These are phyloP conservation scores for Leersia perrieri DNA, from an alignment of 176 grass and related monocot species.

Conservation along the genomic window DNA sequence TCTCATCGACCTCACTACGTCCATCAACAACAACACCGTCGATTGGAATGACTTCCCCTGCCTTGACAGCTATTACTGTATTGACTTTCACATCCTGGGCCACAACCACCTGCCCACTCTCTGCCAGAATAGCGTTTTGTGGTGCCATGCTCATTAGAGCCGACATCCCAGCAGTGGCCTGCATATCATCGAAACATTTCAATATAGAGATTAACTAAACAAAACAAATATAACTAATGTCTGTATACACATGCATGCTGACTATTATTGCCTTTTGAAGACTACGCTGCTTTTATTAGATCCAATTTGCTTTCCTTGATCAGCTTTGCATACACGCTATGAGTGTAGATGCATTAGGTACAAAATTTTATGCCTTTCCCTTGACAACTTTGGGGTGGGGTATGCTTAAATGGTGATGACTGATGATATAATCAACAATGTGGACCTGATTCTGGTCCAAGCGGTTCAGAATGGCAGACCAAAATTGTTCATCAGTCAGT, in stretches of 20 bases:
- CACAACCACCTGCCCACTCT: constrained; percentile 59
- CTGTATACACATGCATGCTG: neutral
- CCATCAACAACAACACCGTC: constrained; percentile 83
- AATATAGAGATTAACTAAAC: neutral
- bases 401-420: constrained; percentile 29
- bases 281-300: neutral
- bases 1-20: constrained; percentile 80
- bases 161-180: constrained; percentile 92
- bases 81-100: constrained; percentile 70
- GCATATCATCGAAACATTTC: neutral
- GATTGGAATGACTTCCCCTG: constrained; percentile 76
- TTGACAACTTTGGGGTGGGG: constrained; percentile 6
- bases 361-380: constrained; percentile 8
- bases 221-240: neutral
- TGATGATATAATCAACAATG: constrained; percentile 15
- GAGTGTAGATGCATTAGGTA: constrained; percentile 29
- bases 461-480: too few species aligned
- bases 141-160: constrained; percentile 85
- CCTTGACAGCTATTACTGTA: constrained; percentile 82
- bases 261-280: neutral
- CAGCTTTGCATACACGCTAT: constrained; percentile 18
- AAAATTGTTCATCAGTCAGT: constrained; percentile 10
- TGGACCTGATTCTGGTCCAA: neutral
- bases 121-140: constrained; percentile 82
- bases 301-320: constrained; percentile 2